Conservation (phyloP, 768 basidiomycete species). For the Rubroboletus satanas region DNA sequence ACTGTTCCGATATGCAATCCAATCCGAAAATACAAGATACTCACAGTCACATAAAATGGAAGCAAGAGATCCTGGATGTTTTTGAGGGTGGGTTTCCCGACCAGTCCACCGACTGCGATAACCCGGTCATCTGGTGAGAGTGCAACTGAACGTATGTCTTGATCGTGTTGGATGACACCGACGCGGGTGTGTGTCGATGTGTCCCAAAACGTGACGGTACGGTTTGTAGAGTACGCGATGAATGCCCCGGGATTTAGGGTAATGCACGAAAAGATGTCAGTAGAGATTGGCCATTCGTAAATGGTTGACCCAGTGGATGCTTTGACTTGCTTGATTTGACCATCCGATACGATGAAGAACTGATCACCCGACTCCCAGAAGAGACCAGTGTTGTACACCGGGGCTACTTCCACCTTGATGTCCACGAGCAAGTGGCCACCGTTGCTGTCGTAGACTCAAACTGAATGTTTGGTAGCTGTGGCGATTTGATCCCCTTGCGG, state of each 20-base stretch:
- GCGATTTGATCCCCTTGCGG: not conserved
- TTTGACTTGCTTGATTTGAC: not conserved
- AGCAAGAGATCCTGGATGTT: not conserved
- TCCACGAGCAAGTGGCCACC: not conserved
- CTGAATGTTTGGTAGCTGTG: not conserved
- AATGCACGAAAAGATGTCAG: no score
- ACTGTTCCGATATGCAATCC: no score
- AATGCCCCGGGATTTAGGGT: not conserved
- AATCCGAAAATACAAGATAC: not conserved
- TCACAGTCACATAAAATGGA: not conserved
- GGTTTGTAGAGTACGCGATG: not conserved
- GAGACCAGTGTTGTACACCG: no score
- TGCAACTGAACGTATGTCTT: not conserved
- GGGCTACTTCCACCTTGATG: not conserved
- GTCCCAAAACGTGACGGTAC: not conserved
- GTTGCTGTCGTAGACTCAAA: not conserved
- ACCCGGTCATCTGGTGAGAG: constrained; percentile 4
- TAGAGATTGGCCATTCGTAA: not conserved
- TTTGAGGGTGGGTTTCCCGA: not conserved
- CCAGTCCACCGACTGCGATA: not conserved
- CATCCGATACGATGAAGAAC: not conserved
- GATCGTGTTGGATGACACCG: no score
- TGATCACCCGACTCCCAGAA: no score
- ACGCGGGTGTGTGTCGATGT: not conserved
- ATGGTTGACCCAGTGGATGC: not conserved